phyloP scores from a whole-genome alignment of 768 basidiomycete genomes.

The Lanmaoa pseudosensibilis region DNA sequence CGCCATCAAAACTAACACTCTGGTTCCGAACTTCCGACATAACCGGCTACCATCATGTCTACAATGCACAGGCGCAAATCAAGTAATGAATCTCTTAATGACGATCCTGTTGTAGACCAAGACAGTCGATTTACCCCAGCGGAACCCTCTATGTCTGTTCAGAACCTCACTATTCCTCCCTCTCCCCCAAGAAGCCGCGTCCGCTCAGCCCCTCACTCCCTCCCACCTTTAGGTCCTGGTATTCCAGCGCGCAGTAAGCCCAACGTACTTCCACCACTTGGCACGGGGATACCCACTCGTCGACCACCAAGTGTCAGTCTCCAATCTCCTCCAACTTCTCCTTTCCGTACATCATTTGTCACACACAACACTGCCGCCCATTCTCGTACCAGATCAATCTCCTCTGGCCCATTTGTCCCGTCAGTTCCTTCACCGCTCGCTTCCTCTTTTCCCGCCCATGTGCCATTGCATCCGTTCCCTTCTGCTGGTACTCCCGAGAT shows the following conservation, averaged over 20 bases:
- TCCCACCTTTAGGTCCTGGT: conserved; percentile 21
- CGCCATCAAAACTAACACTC: background rate
- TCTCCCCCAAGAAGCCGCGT: conserved; percentile 28
- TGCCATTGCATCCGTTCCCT: conserved; percentile 29
- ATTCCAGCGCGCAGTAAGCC: conserved; percentile 22
- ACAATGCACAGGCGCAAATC: conserved; percentile 45
- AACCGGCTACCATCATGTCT: conserved; percentile 6
- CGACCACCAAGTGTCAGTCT: conserved; percentile 25
- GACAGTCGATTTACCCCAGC: background rate
- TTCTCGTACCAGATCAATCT: conserved; percentile 35
- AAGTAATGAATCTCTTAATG: conserved; percentile 41
- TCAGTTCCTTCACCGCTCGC: conserved; percentile 29
- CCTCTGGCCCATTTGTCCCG: conserved; percentile 31
- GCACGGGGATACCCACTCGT: conserved; percentile 27
- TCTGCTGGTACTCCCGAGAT: conserved; percentile 21
- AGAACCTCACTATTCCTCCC: conserved; percentile 13
- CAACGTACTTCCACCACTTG: conserved; percentile 24
- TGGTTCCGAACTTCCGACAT: background rate
- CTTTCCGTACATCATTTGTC: conserved; percentile 30
- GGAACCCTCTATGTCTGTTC: conserved; percentile 3
- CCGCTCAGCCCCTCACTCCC: conserved; percentile 24
- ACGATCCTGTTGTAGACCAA: conserved; percentile 21
- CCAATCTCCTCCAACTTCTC: conserved; percentile 33
- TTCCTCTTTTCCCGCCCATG: conserved; percentile 28
- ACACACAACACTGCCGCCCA: conserved; percentile 14